Percentiles rank a stretch among this genome's conserved stretches.
phyloP scores from a whole-genome alignment of 768 basidiomycete species.

The Kwoniella mangroviensis region DNA sequence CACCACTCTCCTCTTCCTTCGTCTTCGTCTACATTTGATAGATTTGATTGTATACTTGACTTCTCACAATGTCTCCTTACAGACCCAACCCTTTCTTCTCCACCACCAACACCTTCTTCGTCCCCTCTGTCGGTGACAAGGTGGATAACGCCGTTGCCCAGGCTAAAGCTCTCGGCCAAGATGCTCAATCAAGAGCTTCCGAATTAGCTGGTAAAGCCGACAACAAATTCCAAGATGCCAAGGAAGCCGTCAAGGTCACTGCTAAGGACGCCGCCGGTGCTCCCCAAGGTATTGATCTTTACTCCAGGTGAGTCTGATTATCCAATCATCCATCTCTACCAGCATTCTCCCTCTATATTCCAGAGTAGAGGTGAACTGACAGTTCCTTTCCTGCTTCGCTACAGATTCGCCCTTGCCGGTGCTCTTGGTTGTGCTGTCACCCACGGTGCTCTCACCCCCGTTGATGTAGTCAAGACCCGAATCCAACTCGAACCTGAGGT shows the following conservation, averaged over 20 bases:
- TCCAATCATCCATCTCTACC: background rate
- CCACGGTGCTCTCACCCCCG: constrained; percentile 58
- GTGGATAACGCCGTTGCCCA: constrained; percentile 55
- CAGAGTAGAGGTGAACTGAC: background rate
- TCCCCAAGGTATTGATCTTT: constrained; percentile 56
- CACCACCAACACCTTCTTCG: constrained; percentile 50
- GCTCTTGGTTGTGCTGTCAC: constrained; percentile 58
- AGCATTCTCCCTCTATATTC: background rate
- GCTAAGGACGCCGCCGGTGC: constrained; percentile 27
- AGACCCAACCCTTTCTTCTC: constrained; percentile 58
- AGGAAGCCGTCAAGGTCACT: constrained; percentile 50
- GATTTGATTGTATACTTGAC: background rate
- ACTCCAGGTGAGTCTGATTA: constrained; percentile 45
- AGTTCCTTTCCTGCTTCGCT: background rate
- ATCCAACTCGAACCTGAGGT: constrained; percentile 80
- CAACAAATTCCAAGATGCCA: constrained; percentile 50
- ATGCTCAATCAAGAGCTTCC: constrained; percentile 38
- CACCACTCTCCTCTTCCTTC: constrained; percentile 2
- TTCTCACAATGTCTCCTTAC: constrained; percentile 33
- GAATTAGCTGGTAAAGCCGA: constrained; percentile 45
- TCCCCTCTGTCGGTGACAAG: constrained; percentile 57
- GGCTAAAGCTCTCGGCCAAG: constrained; percentile 43
- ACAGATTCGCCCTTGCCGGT: constrained; percentile 58
- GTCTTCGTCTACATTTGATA: background rate
- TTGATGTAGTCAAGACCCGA: constrained; percentile 98